Conservation (phyloP, 2,329 filamentous ascomycete species). For the Trichoderma gracile region DNA sequence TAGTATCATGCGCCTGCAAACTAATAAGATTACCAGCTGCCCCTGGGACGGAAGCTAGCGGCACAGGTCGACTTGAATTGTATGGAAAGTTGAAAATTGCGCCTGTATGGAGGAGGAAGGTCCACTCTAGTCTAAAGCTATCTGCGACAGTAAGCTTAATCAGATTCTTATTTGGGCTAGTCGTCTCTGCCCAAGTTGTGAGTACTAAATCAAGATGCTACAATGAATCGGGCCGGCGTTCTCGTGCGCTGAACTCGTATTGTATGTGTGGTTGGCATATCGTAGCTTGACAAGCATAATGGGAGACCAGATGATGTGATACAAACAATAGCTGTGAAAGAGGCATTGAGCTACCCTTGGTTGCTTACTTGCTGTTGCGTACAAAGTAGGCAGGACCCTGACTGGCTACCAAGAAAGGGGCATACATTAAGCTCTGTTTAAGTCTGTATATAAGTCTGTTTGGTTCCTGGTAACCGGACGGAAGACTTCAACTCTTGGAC, state of each 20-base stretch:
- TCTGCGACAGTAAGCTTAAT: constrained; percentile 15
- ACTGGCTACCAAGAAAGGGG: not conserved
- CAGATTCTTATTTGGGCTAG: constrained; percentile 19
- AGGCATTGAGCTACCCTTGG: not conserved
- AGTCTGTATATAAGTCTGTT: constrained; percentile 13
- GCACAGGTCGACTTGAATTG: not conserved
- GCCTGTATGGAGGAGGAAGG: not conserved
- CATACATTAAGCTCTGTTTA: not conserved
- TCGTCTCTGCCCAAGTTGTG: not conserved
- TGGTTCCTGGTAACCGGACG: not conserved
- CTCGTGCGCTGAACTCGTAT: too few relatives aligned
- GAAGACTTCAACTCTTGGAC: not conserved
- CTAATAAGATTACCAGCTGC: constrained; percentile 5
- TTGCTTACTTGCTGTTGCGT: not conserved
- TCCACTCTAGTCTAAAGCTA: constrained; percentile 4
- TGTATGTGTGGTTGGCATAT: not conserved
- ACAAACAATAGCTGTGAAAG: too few relatives aligned
- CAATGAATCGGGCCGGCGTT: constrained; percentile 8
- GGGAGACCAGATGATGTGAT: not conserved
- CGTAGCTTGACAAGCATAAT: not conserved
- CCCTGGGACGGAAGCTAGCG: not conserved
- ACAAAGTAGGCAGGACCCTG: not conserved
- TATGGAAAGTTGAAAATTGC: not conserved
- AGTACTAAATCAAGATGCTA: not conserved
- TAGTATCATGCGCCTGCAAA: not conserved